Base-by-base conservation (phyloP, 2,329 filamentous ascomycete genomes). In the Penicillium corylophilum region DNA sequence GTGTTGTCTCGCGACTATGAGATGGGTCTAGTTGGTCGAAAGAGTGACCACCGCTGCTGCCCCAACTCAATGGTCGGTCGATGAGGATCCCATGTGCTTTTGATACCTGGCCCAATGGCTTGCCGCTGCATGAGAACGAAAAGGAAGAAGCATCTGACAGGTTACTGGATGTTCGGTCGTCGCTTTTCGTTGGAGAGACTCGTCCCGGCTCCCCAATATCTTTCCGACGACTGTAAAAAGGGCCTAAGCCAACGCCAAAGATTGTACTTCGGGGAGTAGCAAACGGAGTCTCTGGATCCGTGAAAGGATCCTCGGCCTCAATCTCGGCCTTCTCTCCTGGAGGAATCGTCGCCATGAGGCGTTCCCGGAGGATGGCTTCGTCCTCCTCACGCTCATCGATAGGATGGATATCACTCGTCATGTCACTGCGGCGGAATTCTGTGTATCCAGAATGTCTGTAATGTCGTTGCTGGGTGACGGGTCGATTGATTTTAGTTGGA, bases 301-400 rank as follows among this genome's bases (percentile, higher is more conserved):
- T 46, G 36, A 67, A 65, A 6, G 64, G 63, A 28, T 71, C 67
- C 5, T 62, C 56, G 1, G 54, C 39, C 12, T 61, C 60, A 16
- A 28, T 41, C 13, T 40, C 38, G 6, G 29, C 44, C n/a, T 43
- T 50, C 6, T 44, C 39, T n/a, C 43, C 50, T 7, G 51, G 24
- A 10, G 60, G 60, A 18, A 62, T 54, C 1, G 56, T 62, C 10
- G 61, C 50, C 61, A 62, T 56, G 2, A 63, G 41, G 18, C 52
- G 50, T 46, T 63, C 61, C 24, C 58, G 51, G 48, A 62, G 53
- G 15, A 55, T 51, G 1, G 74, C 74, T 51, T 82, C 80, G 45
- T 84, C 80, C 55, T 85, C 83, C 52, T 86, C 83, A 12, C 78
- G 71, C 63, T 84, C 82, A 33, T 84, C 82, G 41, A 87, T 87